Conservation (phyloP, 2,329 filamentous ascomycete species). For the Alternaria alternata region DNA sequence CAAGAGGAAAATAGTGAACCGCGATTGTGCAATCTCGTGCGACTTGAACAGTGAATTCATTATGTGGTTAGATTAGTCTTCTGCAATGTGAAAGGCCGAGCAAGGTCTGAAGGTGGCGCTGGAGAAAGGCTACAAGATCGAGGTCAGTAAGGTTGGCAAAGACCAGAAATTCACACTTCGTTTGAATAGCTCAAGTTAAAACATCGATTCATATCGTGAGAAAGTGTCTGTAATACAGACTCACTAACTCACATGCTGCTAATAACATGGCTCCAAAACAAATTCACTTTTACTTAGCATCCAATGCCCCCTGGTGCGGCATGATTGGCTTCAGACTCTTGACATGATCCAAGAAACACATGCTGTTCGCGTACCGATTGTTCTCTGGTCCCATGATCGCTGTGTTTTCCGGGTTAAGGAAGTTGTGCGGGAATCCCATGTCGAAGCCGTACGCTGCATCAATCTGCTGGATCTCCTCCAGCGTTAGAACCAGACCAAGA, state of each 20-base stretch:
- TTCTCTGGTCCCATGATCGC: conserved; percentile 38
- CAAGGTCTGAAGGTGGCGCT: neutral
- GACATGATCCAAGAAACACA: conserved; percentile 38
- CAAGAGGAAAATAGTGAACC: neutral
- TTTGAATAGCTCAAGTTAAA: no score
- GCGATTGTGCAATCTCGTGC: neutral
- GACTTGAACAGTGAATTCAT: neutral
- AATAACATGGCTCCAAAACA: neutral
- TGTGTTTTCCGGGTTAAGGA: conserved; percentile 28
- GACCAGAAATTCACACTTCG: no score
- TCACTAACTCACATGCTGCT: neutral
- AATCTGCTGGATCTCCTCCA: neutral
- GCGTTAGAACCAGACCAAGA: neutral
- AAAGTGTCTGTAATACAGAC: neutral
- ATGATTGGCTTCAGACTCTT: conserved; percentile 30
- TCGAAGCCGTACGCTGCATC: conserved; percentile 66
- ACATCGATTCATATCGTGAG: neutral
- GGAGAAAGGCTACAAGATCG: no score
- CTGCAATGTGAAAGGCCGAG: neutral
- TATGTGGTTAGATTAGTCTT: neutral
- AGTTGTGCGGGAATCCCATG: conserved; percentile 67
- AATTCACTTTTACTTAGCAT: conserved; percentile 5
- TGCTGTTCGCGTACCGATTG: conserved; percentile 26
- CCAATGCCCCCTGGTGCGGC: conserved; percentile 37
- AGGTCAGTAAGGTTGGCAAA: no score